A percentile compares a stretch with the other conserved stretches of the same genome.
Evolutionary conservation across 2,329 filamentous ascomycete species (phyloP).

Genomic region (Aspergillus sp.): DNA sequence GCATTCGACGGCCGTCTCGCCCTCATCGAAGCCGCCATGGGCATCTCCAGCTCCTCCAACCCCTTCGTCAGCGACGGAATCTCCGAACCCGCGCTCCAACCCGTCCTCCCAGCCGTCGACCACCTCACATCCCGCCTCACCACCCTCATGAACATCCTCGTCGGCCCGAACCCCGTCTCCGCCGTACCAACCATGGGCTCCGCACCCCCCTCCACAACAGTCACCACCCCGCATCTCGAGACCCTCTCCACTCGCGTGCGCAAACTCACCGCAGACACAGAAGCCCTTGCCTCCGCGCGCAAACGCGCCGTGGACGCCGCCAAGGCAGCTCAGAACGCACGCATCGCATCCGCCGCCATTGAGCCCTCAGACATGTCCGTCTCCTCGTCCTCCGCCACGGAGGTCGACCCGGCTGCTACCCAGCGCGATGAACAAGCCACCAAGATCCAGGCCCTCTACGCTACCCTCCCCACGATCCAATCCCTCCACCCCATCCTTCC

Average conservation of each 20-base stretch:
- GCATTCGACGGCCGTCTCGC: constrained; percentile 83
- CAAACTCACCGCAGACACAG: constrained; percentile 48
- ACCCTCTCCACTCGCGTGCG: constrained; percentile 46
- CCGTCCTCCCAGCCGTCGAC: constrained; percentile 80
- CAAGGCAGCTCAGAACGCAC: constrained; percentile 43
- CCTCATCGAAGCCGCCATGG: constrained; percentile 77
- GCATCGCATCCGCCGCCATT: constrained; percentile 35
- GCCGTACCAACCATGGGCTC: constrained; percentile 24
- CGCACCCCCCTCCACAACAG: constrained; percentile 25
- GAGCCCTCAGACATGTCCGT: constrained; percentile 31
- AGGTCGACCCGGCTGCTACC: constrained; percentile 54
- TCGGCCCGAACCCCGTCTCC: constrained; percentile 36
- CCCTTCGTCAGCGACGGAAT: constrained; percentile 50
- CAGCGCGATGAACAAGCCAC: constrained; percentile 66
- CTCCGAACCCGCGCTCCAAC: constrained; percentile 56
- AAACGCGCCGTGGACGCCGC: constrained; percentile 46
- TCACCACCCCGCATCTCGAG: constrained; percentile 47
- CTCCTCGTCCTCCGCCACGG: constrained; percentile 45
- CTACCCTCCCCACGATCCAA: constrained; percentile 84
- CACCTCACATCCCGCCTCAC: constrained; percentile 77
- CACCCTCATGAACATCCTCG: constrained; percentile 61
- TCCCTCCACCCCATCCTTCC: constrained; percentile 81
- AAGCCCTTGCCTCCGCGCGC: constrained; percentile 45
- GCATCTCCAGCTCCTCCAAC: constrained; percentile 70
- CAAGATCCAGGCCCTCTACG: constrained; percentile 90